Conservation (phyloP, 371 early-diverging fungal species). For the Umbelopsis sp. region DNA sequence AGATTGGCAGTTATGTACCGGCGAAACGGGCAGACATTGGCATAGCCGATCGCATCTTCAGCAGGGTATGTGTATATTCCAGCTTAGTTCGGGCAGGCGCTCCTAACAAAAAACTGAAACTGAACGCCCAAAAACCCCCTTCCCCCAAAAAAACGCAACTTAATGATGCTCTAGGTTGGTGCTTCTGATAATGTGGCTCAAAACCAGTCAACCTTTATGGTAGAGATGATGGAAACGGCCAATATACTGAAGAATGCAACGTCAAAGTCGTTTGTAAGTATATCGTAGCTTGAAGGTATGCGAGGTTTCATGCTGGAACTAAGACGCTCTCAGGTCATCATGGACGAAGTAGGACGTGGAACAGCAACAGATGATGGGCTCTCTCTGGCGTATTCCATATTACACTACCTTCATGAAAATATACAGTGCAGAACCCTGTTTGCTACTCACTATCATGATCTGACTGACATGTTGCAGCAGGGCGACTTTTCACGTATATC, state of each 20-base stretch:
- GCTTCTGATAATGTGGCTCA: conserved; percentile 78
- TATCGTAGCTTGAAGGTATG: conserved; percentile 22
- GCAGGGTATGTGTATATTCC: conserved; percentile 56
- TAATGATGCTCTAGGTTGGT: conserved; percentile 49
- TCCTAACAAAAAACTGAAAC: no score
- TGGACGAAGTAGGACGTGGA: conserved; percentile 99
- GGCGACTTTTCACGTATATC: not conserved
- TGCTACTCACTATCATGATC: conserved; percentile 97
- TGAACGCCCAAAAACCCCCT: not conserved
- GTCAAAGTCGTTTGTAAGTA: conserved; percentile 71
- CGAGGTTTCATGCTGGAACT: no score
- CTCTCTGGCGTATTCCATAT: conserved; percentile 88
- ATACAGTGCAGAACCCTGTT: conserved; percentile 77
- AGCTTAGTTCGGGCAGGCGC: not conserved
- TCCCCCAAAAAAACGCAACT: not conserved
- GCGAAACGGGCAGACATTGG: conserved; percentile 83
- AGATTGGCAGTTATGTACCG: conserved; percentile 94
- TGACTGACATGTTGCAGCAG: conserved; percentile 51
- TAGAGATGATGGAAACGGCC: conserved; percentile 97
- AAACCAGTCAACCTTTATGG: conserved; percentile 97
- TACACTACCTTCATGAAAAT: conserved; percentile 72
- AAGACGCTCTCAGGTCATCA: conserved; percentile 65
- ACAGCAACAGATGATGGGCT: conserved; percentile 94
- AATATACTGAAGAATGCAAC: conserved; percentile 86
- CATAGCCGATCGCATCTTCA: conserved; percentile 87